Evolutionary conservation across 495 filamentous ascomycete species (phyloP), one percentile per base, ranked within the genome.

Genomic region (Penicillium ucsense): DNA sequence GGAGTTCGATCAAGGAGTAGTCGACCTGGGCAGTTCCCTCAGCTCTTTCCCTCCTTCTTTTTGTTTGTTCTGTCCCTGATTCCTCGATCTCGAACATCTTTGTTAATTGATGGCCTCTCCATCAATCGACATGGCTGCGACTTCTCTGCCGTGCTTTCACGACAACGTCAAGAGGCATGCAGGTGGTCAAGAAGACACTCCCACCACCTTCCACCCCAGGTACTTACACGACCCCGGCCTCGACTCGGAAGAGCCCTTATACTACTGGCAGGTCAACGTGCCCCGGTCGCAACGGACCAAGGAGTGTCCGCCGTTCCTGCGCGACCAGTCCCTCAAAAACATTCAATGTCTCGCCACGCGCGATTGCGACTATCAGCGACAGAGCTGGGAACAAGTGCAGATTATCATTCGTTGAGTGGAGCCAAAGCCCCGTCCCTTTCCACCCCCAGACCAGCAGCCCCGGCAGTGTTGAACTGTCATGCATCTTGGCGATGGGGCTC

Each of bases 221-320:
- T 54, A 53, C 35, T 10, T 53, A 9, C 38, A 51, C 9, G 41
- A 47, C 1, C 46, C 42, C 20, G 39, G 31, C 12, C 29, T 52
- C 29, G 34, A 42, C 7, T 9, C 47, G n/a, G 46, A 20, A 20
- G 20, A 61, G 35, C 46, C 47, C 29, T 57, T 83, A 11, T 84
- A 85, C 2, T 94, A 83, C 70, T 94, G 86, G 87, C 79, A 86
- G 37, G 73, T 87, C 52, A 94, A 95, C 61, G 64, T 92, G 10
- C 83, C 85, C 4, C 67, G 61, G 11, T 54, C 67, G 27, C 61
- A 80, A 53, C 76, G 85, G 65, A 77, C 80, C 4, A 54, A 61
- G 9, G 69, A 77, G 31, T 94, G 88, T 55, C 89, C 89, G 0
- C 71, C 72, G 30, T 91, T 79, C 62, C 76, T 95, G 36, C 58